A percentile compares a stretch with the other conserved stretches of the same genome.
phyloP scores from a whole-genome alignment of 768 basidiomycete species.

The Phaeolepiota aurea region DNA sequence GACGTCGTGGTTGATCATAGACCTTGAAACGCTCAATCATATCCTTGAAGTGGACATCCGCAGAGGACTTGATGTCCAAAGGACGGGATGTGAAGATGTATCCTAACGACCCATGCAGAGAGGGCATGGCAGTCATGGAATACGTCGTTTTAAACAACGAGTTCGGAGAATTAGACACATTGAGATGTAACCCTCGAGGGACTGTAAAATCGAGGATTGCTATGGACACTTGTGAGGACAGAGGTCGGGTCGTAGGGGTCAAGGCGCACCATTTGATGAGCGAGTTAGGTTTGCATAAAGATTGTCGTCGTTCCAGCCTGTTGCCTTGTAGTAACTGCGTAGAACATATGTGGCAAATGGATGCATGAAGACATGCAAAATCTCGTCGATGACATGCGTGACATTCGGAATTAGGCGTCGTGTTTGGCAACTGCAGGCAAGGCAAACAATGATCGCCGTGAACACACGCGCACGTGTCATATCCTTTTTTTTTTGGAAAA shows the following conservation, averaged over 20 bases:
- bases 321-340: slow-evolving; percentile 83
- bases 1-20: slow-evolving; percentile 72
- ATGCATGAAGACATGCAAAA: slow-evolving; percentile 44
- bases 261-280: slow-evolving; percentile 67
- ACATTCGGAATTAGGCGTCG: no score
- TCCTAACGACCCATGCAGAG: slow-evolving; percentile 85
- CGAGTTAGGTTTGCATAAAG: slow-evolving; percentile 85
- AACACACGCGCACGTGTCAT: no score
- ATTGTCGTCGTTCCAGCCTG: slow-evolving; percentile 97
- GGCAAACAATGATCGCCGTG: no score
- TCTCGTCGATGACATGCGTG: no score
- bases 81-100: slow-evolving; percentile 91
- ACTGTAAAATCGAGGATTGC: slow-evolving; percentile 90
- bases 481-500: no score
- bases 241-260: not conserved
- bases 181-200: slow-evolving; percentile 72
- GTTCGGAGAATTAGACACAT: slow-evolving; percentile 84
- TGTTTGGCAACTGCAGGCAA: no score
- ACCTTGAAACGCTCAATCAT: slow-evolving; percentile 86
- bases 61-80: slow-evolving; percentile 61
- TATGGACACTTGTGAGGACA: slow-evolving; percentile 18
- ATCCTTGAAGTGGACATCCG: slow-evolving; percentile 74
- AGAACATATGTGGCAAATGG: slow-evolving; percentile 85
- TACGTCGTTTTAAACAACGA: slow-evolving; percentile 84
- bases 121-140: slow-evolving; percentile 88